Evolutionary conservation across 106 monocot genomes (phyloP), one percentile per base, ranked within the genome.

Genomic region (Phalaenopsis equestris): DNA sequence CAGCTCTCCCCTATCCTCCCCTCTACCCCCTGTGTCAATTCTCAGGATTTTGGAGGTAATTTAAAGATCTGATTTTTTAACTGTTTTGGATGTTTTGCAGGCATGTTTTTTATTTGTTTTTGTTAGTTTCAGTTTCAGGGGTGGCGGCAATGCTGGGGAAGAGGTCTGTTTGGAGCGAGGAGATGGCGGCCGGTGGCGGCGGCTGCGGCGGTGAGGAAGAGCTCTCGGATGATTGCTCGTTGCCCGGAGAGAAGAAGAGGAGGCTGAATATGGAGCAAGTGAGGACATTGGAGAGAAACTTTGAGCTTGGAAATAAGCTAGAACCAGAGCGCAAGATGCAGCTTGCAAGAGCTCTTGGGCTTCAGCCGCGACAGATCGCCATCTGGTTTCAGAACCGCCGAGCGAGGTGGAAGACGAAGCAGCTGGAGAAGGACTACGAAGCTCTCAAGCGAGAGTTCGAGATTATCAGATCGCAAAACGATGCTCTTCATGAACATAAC

Each of bases 381-480:
- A 90, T 90, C 14, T 88, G 90, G 90, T 90, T 90, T 46, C 90
- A 90, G 83, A 90, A 90, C 76, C 23, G 90, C 72, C 72, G 90
- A 72, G 90, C 90, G 2, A 52, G 90, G 79, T 90, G 87, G 90
- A 90, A 90, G 87, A 90, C 90, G 1, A 90, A 90, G 85, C 87
- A 90, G 49, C 72, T 90, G 47, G 90, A 90, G 83, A 90, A 83
- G 83, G 90, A 90, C 61, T 90, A 79, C 56, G 87, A 90, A 7
- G 41, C 70, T 1, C 85, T 90, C 47, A 87, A 83, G 81, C n/a
- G 78, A 17, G 80, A 83, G 48, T 83, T 81, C 30, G 87, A 90
- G 30, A 58, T 52, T 37, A 16, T 79, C 36, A 85, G 77, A 30
- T 75, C 81, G 0, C 83, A 90, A 73, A 87, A 87, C 58, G 87